phyloP scores from a whole-genome alignment of 2,329 filamentous ascomycete genomes.

The Penicillium expansum region DNA sequence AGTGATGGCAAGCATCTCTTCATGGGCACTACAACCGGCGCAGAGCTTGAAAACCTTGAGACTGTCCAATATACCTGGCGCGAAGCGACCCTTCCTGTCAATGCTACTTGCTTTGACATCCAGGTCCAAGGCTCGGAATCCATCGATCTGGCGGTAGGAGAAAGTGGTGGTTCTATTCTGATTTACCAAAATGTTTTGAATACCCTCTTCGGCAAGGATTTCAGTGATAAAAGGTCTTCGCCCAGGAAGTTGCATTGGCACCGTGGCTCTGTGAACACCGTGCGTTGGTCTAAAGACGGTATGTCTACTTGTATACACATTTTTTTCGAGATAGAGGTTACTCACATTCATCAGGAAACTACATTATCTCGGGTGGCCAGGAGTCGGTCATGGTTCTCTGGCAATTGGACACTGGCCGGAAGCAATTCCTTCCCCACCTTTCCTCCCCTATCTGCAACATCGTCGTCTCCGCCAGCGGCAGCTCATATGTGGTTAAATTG shows the following conservation, averaged over 20 bases:
- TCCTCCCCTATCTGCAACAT: conserved; percentile 81
- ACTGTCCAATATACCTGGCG: conserved; percentile 52
- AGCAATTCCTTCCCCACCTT: conserved; percentile 85
- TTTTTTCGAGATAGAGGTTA: neutral
- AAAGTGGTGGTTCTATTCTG: conserved; percentile 71
- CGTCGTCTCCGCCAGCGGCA: conserved; percentile 73
- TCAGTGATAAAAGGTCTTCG: conserved; percentile 42
- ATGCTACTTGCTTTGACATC: conserved; percentile 66
- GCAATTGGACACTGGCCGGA: conserved; percentile 84
- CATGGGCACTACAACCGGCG: conserved; percentile 54
- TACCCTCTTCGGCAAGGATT: conserved; percentile 18
- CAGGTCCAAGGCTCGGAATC: conserved; percentile 52
- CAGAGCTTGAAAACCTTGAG: conserved; percentile 34
- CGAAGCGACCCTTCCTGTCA: conserved; percentile 56
- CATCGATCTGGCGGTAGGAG: conserved; percentile 76
- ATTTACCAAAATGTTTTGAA: conserved; percentile 73
- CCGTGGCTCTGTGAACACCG: conserved; percentile 71
- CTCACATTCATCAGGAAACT: conserved; percentile 64
- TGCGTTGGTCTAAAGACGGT: conserved; percentile 94
- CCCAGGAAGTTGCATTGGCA: conserved; percentile 86
- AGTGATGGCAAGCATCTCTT: conserved; percentile 51
- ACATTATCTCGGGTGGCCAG: conserved; percentile 86
- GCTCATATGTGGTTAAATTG: conserved; percentile 78
- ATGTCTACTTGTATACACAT: conserved; percentile 22
- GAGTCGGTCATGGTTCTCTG: conserved; percentile 88